Base-by-base conservation (phyloP, 129 eudicot species). In the Lonicera japonica region DNA sequence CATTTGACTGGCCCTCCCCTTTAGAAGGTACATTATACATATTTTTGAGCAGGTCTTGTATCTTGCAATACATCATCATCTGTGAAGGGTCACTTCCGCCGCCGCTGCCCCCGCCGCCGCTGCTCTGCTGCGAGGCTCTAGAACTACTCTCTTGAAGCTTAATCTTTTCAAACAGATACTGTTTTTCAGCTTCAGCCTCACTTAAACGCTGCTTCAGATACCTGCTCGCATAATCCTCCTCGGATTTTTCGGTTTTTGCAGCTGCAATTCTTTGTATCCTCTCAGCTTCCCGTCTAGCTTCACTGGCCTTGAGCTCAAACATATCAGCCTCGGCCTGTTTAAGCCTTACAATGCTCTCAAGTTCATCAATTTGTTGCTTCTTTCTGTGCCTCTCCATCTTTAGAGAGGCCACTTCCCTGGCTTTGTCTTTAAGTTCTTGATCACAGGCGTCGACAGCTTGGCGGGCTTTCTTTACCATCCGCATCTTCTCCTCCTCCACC, bases 311-410 rank as follows among this genome's bases (percentile, higher is more conserved):
- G 18, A 75, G 75, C 63, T 75, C 70, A 38, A 75, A 75, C 80
- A 75, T 75, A 38, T 70, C 80, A n/a, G 80, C 80, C 50, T 75
- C 80, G 6, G 76, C 80, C 54, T 75, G 76, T 56, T 75, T 75
- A 65, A 75, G 80, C 60, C 74, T 70, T 15, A 75, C 80, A 38
- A 75, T 70, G 58, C 80, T 70, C 50, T 75, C 80, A 22, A 75
- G 65, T 64, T 75, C 80, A 21, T 75, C 76, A 47, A 75, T 75
- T 51, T 75, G 75, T 67, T 70, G 80, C 50, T 64, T 75, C 66
- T 70, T 75, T 16, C 63, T 61, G 39, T 75, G 76, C 60, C 63
- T 70, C 34, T 75, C 80, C 46, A 75, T 58, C 56, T 75, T 75
- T 55, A 75, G 65, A 2, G 62, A 68, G 1, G 71, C 45, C 0